These are phyloP conservation scores for Haplosporangium sp. DNA, from an alignment of 371 early-diverging fungal genomes.

Conservation along the genomic window DNA sequence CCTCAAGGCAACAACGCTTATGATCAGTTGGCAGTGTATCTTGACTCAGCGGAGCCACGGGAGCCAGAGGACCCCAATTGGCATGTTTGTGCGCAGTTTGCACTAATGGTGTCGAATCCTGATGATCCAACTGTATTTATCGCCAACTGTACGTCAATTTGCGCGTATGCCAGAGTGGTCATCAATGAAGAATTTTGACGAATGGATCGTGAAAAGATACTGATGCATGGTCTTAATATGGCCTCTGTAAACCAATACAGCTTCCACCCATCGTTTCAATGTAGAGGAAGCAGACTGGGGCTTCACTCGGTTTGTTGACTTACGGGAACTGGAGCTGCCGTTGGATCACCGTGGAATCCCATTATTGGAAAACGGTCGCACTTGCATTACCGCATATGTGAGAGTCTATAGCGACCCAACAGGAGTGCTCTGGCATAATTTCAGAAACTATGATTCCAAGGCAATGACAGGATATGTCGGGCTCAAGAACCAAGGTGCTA, in stretches of 20 bases:
- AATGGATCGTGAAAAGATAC: background rate
- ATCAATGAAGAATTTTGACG: background rate
- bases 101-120: conserved; percentile 82
- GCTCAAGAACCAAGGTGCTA: conserved; percentile 98
- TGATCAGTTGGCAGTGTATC: conserved; percentile 81
- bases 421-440: conserved; percentile 95
- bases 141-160: conserved; percentile 64
- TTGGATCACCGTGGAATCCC: conserved; percentile 66
- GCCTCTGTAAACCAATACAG: conserved; percentile 47
- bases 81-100: conserved; percentile 92
- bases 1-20: conserved; percentile 87
- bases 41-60: conserved; percentile 84
- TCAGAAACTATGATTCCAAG: conserved; percentile 88
- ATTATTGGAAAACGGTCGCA: conserved; percentile 73
- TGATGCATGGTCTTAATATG: too few species aligned
- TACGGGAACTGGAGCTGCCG: conserved; percentile 61
- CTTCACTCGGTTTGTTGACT: conserved; percentile 83
- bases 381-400: conserved; percentile 80
- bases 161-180: background rate
- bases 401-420: conserved; percentile 88
- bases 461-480: conserved; percentile 95
- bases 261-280: conserved; percentile 87
- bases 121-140: conserved; percentile 74
- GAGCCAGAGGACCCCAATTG: conserved; percentile 67
- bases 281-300: conserved; percentile 95